Conservation (phyloP, 2,329 filamentous ascomycete species). For the Dactylonectria estremocensis region DNA sequence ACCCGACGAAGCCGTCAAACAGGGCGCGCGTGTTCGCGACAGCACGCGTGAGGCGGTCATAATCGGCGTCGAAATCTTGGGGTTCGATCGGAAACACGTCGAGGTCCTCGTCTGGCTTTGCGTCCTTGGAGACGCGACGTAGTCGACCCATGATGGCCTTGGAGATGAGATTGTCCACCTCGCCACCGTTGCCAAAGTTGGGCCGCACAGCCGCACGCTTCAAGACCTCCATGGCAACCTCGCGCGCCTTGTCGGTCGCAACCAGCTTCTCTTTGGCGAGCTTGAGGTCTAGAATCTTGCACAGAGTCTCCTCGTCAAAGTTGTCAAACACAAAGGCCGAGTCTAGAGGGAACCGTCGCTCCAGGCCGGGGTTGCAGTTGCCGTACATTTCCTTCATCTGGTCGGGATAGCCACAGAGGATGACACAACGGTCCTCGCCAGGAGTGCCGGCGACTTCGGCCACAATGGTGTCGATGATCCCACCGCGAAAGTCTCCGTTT, state of each 20-base stretch:
- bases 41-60: slow-evolving; percentile 62
- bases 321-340: slow-evolving; percentile 80
- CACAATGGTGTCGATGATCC: slow-evolving; percentile 82
- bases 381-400: slow-evolving; percentile 81
- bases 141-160: slow-evolving; percentile 46
- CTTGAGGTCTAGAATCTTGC: slow-evolving; percentile 75
- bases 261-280: slow-evolving; percentile 69
- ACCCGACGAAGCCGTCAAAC: slow-evolving; percentile 74
- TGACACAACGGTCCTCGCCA: slow-evolving; percentile 80
- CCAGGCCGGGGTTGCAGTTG: slow-evolving; percentile 79
- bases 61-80: slow-evolving; percentile 72
- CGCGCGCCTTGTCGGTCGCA: slow-evolving; percentile 67
- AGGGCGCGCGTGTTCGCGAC: slow-evolving; percentile 64
- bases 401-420: slow-evolving; percentile 80
- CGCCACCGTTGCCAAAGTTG: slow-evolving; percentile 83
- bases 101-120: slow-evolving; percentile 39
- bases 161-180: slow-evolving; percentile 71
- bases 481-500: slow-evolving; percentile 67
- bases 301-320: slow-evolving; percentile 72
- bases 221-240: slow-evolving; percentile 72
- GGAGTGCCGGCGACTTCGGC: slow-evolving; percentile 79
- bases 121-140: slow-evolving; percentile 44
- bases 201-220: slow-evolving; percentile 73
- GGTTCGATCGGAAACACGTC: slow-evolving; percentile 47
- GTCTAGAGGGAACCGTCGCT: slow-evolving; percentile 75